Conservation (phyloP, 1,139 yeast species). For the Geotrichum restrictum region DNA sequence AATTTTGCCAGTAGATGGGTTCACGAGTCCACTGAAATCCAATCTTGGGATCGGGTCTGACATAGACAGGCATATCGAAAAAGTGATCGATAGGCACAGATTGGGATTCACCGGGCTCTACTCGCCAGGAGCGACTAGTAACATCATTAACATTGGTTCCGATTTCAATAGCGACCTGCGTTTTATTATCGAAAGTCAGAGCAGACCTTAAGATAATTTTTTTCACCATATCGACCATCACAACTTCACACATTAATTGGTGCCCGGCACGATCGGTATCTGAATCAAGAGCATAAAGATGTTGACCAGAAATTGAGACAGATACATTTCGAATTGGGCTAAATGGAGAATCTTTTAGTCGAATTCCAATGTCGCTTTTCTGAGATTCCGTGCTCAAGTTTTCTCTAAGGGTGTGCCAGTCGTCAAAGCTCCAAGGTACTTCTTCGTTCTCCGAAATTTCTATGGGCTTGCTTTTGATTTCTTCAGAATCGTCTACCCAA, state of each 20-base stretch:
- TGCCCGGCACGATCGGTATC: constrained; percentile 59
- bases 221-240: constrained; percentile 70
- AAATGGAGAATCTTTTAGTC: constrained; percentile 52
- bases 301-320: constrained; percentile 80
- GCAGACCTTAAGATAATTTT: constrained; percentile 72
- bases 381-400: constrained; percentile 63
- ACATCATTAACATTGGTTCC: constrained; percentile 26
- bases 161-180: constrained; percentile 56
- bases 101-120: constrained; percentile 52
- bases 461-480: constrained; percentile 20
- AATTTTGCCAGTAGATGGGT: constrained; percentile 61
- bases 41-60: constrained; percentile 59
- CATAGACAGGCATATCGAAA: constrained; percentile 51
- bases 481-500: constrained; percentile 57
- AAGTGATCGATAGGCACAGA: constrained; percentile 73
- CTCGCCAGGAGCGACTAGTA: constrained; percentile 24
- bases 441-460: constrained; percentile 48
- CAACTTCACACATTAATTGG: constrained; percentile 67
- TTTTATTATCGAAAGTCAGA: constrained; percentile 61
- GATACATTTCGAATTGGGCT: constrained; percentile 54
- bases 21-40: constrained; percentile 65
- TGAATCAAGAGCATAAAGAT: constrained; percentile 65
- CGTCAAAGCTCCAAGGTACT: constrained; percentile 88
- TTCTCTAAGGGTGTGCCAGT: constrained; percentile 85
- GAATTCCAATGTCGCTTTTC: constrained; percentile 57